These are phyloP conservation scores for Tylopilus vinaceipallidus DNA, from an alignment of 768 basidiomycete species.

Conservation along the genomic window DNA sequence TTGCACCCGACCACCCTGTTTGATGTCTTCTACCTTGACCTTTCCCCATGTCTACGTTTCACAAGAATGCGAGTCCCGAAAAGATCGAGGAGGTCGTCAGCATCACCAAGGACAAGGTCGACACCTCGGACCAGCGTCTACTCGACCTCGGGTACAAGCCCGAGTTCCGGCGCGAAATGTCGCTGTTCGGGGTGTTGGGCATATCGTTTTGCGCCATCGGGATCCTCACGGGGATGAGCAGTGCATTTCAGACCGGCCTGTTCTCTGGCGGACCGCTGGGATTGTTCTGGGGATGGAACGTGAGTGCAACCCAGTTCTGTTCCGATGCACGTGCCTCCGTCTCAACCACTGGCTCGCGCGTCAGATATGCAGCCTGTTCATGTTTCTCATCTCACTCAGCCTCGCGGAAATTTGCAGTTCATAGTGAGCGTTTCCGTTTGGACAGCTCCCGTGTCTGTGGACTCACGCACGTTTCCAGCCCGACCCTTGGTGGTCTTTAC, in stretches of 20 bases:
- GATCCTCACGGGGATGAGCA: constrained; percentile 59
- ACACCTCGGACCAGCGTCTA: constrained; percentile 39
- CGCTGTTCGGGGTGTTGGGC: constrained; percentile 55
- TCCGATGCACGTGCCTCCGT: not conserved
- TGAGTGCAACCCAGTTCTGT: constrained; percentile 23
- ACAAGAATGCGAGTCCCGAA: constrained; percentile 2
- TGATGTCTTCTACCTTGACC: not conserved
- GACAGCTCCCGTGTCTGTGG: not conserved
- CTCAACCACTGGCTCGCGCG: not conserved
- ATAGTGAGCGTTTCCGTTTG: constrained; percentile 37
- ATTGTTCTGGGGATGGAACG: constrained; percentile 65
- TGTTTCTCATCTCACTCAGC: constrained; percentile 55
- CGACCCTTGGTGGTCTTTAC: constrained; percentile 58
- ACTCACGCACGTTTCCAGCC: constrained; percentile 31
- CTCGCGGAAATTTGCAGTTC: constrained; percentile 59
- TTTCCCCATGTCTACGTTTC: constrained; percentile 6
- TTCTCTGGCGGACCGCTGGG: constrained; percentile 59
- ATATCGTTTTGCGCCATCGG: constrained; percentile 62
- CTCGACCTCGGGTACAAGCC: constrained; percentile 53
- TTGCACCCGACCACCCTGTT: not conserved
- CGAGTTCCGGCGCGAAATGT: constrained; percentile 60
- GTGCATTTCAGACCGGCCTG: constrained; percentile 56
- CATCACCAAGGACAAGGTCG: not conserved
- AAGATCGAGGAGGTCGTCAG: constrained; percentile 13
- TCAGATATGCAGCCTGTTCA: constrained; percentile 55